A percentile compares a stretch with the other conserved stretches of the same genome.
phyloP scores from a whole-genome alignment of 306 rosid species.

The Medicago ruthenica region DNA sequence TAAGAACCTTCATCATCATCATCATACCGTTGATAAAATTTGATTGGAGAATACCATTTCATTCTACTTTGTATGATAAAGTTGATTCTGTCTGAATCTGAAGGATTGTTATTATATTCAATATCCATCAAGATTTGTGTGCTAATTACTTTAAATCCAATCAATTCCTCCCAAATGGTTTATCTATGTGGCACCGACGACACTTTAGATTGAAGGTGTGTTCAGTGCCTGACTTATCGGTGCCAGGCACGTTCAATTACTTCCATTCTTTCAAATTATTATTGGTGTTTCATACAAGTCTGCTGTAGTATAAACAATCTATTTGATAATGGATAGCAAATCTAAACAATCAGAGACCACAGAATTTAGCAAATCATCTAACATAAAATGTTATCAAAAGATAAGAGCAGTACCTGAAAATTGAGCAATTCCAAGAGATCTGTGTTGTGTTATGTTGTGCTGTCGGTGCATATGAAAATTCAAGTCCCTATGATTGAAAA shows the following conservation, averaged over 20 bases:
- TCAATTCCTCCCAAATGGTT: neutral
- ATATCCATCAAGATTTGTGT: conserved; percentile 5
- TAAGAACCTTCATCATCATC: conserved; percentile 9
- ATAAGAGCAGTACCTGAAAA: conserved; percentile 23
- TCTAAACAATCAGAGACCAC: conserved; percentile 10
- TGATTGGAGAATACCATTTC: neutral
- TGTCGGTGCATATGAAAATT: conserved; percentile 15
- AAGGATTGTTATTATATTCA: neutral
- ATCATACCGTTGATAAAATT: neutral
- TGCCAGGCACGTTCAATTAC: neutral
- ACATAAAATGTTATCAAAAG: neutral
- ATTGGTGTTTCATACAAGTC: neutral
- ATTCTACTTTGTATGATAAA: neutral
- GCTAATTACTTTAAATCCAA: neutral
- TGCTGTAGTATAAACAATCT: neutral
- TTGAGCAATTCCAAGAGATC: conserved; percentile 39
- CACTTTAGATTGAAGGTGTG: neutral
- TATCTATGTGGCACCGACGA: neutral
- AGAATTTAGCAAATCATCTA: neutral
- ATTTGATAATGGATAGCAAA: neutral
- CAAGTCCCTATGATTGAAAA: conserved; percentile 1
- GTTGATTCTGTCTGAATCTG: neutral
- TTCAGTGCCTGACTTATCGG: neutral
- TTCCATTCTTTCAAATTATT: neutral
- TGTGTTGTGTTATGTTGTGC: neutral